phyloP scores from a whole-genome alignment of 176 grass and related monocot genomes.

The Cenchrus purpureus region DNA sequence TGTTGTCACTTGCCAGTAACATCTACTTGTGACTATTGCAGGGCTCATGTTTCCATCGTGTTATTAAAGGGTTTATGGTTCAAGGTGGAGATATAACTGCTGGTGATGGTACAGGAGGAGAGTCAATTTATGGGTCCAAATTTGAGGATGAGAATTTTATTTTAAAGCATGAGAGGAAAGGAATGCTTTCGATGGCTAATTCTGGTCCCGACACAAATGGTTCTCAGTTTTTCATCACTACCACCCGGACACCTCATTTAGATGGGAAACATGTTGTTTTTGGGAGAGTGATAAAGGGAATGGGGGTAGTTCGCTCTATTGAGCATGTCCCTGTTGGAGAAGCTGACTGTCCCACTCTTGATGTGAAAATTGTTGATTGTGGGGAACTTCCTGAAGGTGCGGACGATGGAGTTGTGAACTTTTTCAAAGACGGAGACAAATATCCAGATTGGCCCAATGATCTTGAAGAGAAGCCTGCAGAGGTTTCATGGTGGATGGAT shows the following conservation, averaged over 20 bases:
- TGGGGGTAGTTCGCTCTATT: slow-evolving; percentile 85
- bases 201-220: slow-evolving; percentile 81
- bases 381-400: slow-evolving; percentile 84
- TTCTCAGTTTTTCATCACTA: slow-evolving; percentile 98
- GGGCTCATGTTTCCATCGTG: slow-evolving; percentile 85
- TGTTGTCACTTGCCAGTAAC: background rate
- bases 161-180: slow-evolving; percentile 97
- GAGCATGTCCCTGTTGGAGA: slow-evolving; percentile 76
- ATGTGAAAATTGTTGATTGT: slow-evolving; percentile 82
- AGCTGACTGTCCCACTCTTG: slow-evolving; percentile 62
- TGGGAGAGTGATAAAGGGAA: slow-evolving; percentile 92
- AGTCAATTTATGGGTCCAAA: slow-evolving; percentile 89
- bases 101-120: slow-evolving; percentile 91
- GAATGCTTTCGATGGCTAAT: slow-evolving; percentile 98
- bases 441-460: slow-evolving; percentile 97
- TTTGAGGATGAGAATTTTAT: slow-evolving; percentile 97
- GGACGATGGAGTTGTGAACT: slow-evolving; percentile 86
- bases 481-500: slow-evolving; percentile 97
- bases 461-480: slow-evolving; percentile 81
- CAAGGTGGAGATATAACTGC: slow-evolving; percentile 98
- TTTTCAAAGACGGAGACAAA: slow-evolving; percentile 84
- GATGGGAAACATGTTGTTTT: slow-evolving; percentile 99
- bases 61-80: slow-evolving; percentile 96
- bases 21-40: slow-evolving; percentile 43
- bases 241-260: slow-evolving; percentile 91